A percentile compares a stretch with the other conserved stretches of the same genome.
These are phyloP conservation scores for Tulasnella calospora DNA, from an alignment of 768 basidiomycete genomes.

Conservation along the genomic window DNA sequence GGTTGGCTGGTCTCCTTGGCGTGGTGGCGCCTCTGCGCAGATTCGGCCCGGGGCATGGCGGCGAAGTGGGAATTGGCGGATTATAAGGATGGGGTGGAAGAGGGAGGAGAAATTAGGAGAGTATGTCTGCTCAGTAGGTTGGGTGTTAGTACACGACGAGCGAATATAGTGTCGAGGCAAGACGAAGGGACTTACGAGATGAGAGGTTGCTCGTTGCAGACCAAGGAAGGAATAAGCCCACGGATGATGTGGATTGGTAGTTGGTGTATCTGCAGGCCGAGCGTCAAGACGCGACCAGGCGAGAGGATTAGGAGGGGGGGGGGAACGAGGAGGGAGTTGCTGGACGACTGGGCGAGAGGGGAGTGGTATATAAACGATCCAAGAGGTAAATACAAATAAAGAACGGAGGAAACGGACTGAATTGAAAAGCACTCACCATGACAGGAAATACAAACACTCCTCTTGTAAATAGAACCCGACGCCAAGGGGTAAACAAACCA, in stretches of 20 bases:
- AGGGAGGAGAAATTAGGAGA: neutral
- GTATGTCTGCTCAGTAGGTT: neutral
- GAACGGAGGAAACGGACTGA: neutral
- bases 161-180: neutral
- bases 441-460: neutral
- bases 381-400: neutral
- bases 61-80: neutral
- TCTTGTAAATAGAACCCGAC: neutral
- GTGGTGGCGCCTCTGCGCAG: neutral
- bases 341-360: neutral
- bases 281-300: neutral
- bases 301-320: neutral
- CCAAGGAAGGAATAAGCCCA: neutral
- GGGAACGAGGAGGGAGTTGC: neutral
- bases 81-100: neutral
- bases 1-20: neutral
- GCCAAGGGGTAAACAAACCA: neutral
- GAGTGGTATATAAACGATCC: neutral
- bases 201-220: neutral
- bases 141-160: neutral
- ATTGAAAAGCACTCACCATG: neutral
- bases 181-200: neutral
- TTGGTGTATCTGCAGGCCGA: neutral
- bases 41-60: neutral
- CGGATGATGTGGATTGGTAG: neutral